Conservation (phyloP, 352 stramenopile species). For the Thraustochytrium sp. region DNA sequence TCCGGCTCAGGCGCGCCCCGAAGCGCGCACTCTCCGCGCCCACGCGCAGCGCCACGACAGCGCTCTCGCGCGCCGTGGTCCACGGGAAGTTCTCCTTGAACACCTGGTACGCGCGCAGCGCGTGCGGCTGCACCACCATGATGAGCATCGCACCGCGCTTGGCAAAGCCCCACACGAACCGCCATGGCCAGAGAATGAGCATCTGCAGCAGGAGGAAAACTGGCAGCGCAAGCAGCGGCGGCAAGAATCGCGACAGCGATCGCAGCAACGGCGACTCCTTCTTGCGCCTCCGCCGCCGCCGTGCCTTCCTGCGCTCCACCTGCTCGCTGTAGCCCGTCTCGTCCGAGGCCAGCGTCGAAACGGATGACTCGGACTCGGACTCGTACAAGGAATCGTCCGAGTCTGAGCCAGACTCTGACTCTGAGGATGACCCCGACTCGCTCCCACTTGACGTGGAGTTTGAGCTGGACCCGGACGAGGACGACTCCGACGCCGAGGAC, state of each 20-base stretch:
- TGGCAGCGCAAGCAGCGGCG: conserved; percentile 7
- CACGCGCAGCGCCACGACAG: neutral
- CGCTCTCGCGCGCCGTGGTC: neutral
- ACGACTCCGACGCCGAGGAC: neutral
- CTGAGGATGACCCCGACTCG: neutral
- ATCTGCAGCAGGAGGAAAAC: neutral
- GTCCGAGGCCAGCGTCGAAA: neutral
- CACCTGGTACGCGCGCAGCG: neutral
- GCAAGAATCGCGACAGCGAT: conserved; percentile 16
- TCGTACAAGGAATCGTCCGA: neutral
- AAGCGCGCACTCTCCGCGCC: neutral
- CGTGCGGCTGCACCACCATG: conserved; percentile 22
- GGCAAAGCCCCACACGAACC: conserved; percentile 16
- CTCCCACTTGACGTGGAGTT: neutral
- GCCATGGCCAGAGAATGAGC: conserved; percentile 11
- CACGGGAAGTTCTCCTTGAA: neutral
- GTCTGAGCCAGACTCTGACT: conserved; percentile 3
- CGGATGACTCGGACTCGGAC: neutral
- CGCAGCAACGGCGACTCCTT: neutral
- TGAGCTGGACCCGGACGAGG: neutral
- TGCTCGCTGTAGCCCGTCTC: neutral
- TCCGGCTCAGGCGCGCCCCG: neutral
- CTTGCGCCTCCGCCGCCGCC: neutral
- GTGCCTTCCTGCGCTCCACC: neutral
- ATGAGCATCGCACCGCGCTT: conserved; percentile 1